phyloP scores from a whole-genome alignment of 1,284 basidiomycete species.

The Trichosporon coremiiforme region DNA sequence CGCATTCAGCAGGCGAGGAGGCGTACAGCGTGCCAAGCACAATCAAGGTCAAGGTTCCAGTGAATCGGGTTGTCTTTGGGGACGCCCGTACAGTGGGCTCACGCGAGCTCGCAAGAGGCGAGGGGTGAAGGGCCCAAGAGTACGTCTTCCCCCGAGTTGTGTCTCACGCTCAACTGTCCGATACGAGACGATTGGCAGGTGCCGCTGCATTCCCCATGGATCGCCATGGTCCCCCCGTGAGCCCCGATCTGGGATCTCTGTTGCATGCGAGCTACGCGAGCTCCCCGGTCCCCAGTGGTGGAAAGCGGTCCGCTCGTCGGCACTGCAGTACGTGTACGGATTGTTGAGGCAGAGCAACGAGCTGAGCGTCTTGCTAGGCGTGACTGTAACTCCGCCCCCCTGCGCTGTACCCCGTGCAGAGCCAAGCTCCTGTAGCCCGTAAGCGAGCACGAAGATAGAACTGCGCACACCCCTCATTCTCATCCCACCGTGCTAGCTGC shows the following conservation, averaged over 20 bases:
- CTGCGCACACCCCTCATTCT: not conserved
- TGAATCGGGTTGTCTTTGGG: not conserved
- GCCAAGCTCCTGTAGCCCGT: not conserved
- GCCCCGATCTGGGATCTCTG: constrained; percentile 6
- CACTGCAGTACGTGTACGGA: not conserved
- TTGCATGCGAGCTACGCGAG: not conserved
- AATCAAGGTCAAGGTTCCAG: not conserved
- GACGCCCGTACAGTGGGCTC: not conserved
- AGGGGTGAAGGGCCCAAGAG: not conserved
- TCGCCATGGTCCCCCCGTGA: not conserved
- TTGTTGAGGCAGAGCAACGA: not conserved
- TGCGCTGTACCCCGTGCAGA: not conserved
- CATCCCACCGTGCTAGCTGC: not conserved
- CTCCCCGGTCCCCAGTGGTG: not conserved
- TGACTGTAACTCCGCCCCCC: not conserved
- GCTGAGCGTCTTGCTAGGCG: not conserved
- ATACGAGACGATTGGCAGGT: not conserved
- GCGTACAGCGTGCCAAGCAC: not conserved
- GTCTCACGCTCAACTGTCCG: not conserved
- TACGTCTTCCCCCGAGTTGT: not conserved
- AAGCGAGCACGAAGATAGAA: not conserved
- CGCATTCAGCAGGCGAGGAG: not conserved
- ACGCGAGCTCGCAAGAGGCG: not conserved
- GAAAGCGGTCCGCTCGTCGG: not conserved
- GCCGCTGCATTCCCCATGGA: constrained; percentile 9